Conservation (phyloP, 176 grass and related monocot species). For the Paspalum vaginatum region DNA sequence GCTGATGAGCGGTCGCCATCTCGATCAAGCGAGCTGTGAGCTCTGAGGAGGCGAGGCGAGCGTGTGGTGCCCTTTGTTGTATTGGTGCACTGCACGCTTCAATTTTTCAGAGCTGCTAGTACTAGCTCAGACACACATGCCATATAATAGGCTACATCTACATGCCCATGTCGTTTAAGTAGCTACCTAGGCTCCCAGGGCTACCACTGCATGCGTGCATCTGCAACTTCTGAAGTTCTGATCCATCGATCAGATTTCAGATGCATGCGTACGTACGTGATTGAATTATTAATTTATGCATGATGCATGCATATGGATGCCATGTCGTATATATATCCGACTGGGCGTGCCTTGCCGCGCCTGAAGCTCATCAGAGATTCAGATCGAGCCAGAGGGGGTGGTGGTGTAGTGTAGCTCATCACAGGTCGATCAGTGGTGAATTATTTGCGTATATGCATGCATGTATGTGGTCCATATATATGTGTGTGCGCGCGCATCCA, state of each 20-base stretch:
- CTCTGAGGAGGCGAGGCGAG: not conserved
- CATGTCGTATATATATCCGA: not conserved
- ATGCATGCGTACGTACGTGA: constrained; percentile 9
- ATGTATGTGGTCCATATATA: constrained; percentile 36
- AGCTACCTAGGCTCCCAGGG: constrained; percentile 13
- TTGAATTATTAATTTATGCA: constrained; percentile 20
- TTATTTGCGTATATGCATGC: constrained; percentile 34
- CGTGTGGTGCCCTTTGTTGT: constrained; percentile 21
- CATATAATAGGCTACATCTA: constrained; percentile 8
- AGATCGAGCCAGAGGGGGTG: not conserved
- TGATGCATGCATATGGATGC: constrained; percentile 24
- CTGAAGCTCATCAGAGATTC: constrained; percentile 38
- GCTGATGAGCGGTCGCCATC: constrained; percentile 69
- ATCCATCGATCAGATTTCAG: not conserved
- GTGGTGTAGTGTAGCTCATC: not conserved
- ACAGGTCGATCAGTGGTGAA: constrained; percentile 28
- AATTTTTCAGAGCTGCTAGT: constrained; percentile 11
- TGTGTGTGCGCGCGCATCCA: not conserved
- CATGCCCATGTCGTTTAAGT: not conserved
- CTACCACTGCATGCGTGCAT: constrained; percentile 41
- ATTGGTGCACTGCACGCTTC: constrained; percentile 20
- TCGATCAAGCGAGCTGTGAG: too few species aligned
- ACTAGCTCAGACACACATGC: not conserved
- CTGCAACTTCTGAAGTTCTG: constrained; percentile 25
- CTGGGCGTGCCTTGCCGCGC: constrained; percentile 27